Conservation (phyloP, 257 asterid species). For the Leptodermis oblonga region DNA sequence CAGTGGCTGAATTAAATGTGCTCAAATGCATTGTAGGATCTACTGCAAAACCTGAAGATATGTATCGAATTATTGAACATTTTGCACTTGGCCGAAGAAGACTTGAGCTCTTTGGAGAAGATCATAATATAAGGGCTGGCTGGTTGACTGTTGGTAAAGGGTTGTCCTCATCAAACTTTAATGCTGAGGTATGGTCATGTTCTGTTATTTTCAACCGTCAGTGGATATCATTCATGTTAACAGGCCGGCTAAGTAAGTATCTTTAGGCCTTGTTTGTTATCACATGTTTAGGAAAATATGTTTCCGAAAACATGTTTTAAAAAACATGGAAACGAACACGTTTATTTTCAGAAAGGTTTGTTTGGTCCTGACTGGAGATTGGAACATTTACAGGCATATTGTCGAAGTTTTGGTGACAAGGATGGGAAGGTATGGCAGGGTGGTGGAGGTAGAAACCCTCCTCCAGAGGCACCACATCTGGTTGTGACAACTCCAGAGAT, state of each 20-base stretch:
- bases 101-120: slow-evolving; percentile 98
- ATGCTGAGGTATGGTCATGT: slow-evolving; percentile 56
- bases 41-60: slow-evolving; percentile 97
- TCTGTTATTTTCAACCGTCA: not conserved
- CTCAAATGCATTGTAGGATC: slow-evolving; percentile 53
- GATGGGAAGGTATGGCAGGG: slow-evolving; percentile 97
- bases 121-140: slow-evolving; percentile 94
- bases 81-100: slow-evolving; percentile 98
- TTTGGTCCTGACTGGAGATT: slow-evolving; percentile 16
- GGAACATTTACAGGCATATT: slow-evolving; percentile 53
- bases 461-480: slow-evolving; percentile 95
- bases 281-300: too few relatives aligned
- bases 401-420: slow-evolving; percentile 59
- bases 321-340: too few relatives aligned
- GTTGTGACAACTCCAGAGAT: slow-evolving; percentile 89
- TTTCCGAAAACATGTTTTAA: too few relatives aligned
- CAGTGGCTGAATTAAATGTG: slow-evolving; percentile 4
- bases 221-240: not conserved
- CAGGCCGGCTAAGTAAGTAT: not conserved
- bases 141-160: slow-evolving; percentile 98
- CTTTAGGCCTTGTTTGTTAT: too few relatives aligned
- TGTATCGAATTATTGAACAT: slow-evolving; percentile 94
- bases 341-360: too few relatives aligned
- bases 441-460: slow-evolving; percentile 97
- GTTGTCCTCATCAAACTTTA: slow-evolving; percentile 84